Evolutionary conservation across 768 basidiomycete genomes (phyloP).

Genomic region (Podaxis mareebaensis): DNA sequence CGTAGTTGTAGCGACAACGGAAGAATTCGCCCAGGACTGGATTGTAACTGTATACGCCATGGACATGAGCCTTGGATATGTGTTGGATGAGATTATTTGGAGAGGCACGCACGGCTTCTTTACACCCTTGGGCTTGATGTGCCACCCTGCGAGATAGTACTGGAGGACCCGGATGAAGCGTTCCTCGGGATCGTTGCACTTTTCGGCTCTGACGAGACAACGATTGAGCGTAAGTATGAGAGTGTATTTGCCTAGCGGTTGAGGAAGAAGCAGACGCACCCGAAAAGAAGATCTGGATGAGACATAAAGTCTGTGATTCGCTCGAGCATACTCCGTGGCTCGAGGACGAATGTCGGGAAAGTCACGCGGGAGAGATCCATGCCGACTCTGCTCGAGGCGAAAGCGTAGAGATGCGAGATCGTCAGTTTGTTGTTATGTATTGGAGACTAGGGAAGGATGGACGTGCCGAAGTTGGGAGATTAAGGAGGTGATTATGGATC

Average conservation of each 20-base stretch:
- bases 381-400: conserved; percentile 62
- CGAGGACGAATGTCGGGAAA: conserved; percentile 92
- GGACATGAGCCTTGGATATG: conserved; percentile 9
- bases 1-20: conserved; percentile 91
- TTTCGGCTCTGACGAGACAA: conserved; percentile 64
- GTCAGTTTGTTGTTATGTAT: background rate
- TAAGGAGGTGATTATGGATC: conserved; percentile 82
- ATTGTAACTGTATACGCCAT: conserved; percentile 68
- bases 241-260: background rate
- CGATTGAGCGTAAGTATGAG: conserved; percentile 1
- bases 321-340: conserved; percentile 96
- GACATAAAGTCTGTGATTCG: conserved; percentile 99
- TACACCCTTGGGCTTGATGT: conserved; percentile 98
- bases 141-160: conserved; percentile 99
- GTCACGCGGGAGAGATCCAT: conserved; percentile 97
- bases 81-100: conserved; percentile 6
- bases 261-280: conserved; percentile 42
- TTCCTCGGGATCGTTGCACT: conserved; percentile 82
- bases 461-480: conserved; percentile 86
- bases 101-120: conserved; percentile 86
- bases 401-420: conserved; percentile 7
- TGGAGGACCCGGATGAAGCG: conserved; percentile 88
- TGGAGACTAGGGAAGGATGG: conserved; percentile 4
- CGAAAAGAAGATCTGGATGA: conserved; percentile 96
- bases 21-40: conserved; percentile 98